phyloP scores from a whole-genome alignment of 73 alveolate genomes.

The Tetrahymena malaccensis region DNA sequence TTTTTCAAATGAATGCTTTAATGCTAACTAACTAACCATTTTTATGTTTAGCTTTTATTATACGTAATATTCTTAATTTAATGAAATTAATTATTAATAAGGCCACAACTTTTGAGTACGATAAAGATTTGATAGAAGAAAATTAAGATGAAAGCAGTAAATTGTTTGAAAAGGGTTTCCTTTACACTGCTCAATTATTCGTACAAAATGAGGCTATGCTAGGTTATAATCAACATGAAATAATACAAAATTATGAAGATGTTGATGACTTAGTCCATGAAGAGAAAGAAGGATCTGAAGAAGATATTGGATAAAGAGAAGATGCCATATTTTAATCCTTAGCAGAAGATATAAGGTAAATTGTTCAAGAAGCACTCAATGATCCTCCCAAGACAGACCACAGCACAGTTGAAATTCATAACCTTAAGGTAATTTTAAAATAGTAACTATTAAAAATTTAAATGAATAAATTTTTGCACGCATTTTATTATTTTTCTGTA shows the following conservation, averaged over 20 bases:
- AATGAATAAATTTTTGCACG: neutral
- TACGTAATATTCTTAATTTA: neutral
- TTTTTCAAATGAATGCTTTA: no score
- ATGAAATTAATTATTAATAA: neutral
- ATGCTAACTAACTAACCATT: no score
- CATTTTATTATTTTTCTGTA: neutral
- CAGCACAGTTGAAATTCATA: neutral
- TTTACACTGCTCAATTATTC: neutral
- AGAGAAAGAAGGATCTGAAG: neutral
- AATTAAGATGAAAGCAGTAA: neutral
- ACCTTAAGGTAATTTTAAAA: neutral
- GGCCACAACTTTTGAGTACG: neutral
- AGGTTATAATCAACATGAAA: neutral
- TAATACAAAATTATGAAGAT: neutral
- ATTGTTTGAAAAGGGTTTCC: neutral
- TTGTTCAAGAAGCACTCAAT: neutral
- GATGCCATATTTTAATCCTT: neutral
- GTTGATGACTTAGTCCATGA: neutral
- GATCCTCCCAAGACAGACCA: neutral
- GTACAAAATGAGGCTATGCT: neutral
- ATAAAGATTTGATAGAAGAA: neutral
- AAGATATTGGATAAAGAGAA: neutral
- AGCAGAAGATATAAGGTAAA: neutral
- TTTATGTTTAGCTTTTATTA: neutral
- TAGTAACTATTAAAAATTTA: no score